Percentiles rank a stretch among this genome's conserved stretches.
These are phyloP conservation scores for Atkinsonella hypoxylon DNA, from an alignment of 2,329 filamentous ascomycete genomes.

Conservation along the genomic window DNA sequence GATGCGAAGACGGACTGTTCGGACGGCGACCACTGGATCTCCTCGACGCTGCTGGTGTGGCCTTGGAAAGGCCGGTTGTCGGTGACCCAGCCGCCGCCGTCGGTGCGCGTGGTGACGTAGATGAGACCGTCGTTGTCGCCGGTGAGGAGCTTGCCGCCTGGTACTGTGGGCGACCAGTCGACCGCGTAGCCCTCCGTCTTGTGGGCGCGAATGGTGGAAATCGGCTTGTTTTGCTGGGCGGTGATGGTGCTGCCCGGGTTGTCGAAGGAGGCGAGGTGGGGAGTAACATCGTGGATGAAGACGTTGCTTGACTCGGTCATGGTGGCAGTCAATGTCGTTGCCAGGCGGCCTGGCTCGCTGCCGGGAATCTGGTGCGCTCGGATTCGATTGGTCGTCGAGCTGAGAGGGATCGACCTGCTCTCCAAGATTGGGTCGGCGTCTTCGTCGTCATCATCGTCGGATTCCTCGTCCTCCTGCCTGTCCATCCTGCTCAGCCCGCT, in stretches of 20 bases:
- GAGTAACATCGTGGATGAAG: slow-evolving; percentile 87
- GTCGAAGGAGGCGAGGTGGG: slow-evolving; percentile 82
- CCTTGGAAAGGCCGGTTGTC: slow-evolving; percentile 75
- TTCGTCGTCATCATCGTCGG: slow-evolving; percentile 65
- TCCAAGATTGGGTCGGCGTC: slow-evolving; percentile 82
- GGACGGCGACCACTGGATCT: slow-evolving; percentile 91
- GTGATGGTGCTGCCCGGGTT: slow-evolving; percentile 72
- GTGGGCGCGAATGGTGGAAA: slow-evolving; percentile 81
- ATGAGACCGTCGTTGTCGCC: slow-evolving; percentile 87
- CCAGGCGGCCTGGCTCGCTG: slow-evolving; percentile 56
- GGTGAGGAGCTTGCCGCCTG: slow-evolving; percentile 75
- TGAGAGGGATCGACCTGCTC: slow-evolving; percentile 76
- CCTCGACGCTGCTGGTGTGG: slow-evolving; percentile 78
- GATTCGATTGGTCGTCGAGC: slow-evolving; percentile 86
- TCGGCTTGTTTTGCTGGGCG: slow-evolving; percentile 74
- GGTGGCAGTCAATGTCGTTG: slow-evolving; percentile 73
- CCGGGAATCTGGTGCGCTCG: slow-evolving; percentile 71
- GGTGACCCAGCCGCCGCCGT: slow-evolving; percentile 81
- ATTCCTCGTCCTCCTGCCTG: slow-evolving; percentile 51
- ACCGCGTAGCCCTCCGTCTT: slow-evolving; percentile 88
- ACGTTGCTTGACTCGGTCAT: slow-evolving; percentile 88
- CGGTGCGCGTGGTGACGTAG: slow-evolving; percentile 74
- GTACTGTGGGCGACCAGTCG: slow-evolving; percentile 79
- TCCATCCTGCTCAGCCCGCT: slow-evolving; percentile 86
- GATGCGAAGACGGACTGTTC: slow-evolving; percentile 93